Evolutionary conservation across 345 rosid genomes (phyloP).

Genomic region (Euphorbia lathyris): DNA sequence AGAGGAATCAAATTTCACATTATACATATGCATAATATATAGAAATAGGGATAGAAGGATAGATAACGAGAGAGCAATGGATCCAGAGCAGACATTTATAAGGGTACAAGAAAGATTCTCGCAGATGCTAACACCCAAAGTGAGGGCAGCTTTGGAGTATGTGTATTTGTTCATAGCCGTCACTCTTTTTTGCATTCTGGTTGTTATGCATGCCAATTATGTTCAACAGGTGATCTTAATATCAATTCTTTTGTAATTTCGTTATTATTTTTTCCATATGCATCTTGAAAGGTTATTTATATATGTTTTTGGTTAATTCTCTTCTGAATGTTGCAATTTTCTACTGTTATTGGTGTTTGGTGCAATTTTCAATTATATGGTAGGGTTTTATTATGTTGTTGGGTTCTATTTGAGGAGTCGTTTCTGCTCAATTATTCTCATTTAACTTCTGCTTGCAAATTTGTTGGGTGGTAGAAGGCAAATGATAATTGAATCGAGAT

Average conservation of each 20-base stretch:
- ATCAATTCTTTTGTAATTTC: not conserved
- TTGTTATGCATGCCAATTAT: conserved; percentile 99
- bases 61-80: conserved; percentile 46
- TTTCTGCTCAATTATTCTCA: not conserved
- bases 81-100: conserved; percentile 97
- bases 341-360: not conserved
- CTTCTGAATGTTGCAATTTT: not conserved
- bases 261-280: not conserved
- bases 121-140: conserved; percentile 73
- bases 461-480: not conserved
- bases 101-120: conserved; percentile 94
- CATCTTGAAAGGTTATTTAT: not conserved
- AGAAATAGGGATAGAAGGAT: not conserved
- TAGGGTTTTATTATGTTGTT: not conserved
- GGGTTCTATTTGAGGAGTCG: not conserved
- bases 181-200: conserved; percentile 85
- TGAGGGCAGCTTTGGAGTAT: conserved; percentile 85
- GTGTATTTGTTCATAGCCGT: conserved; percentile 69
- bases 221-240: conserved; percentile 70
- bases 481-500: not conserved
- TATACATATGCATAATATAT: not conserved
- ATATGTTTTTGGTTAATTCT: not conserved
- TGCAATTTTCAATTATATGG: not conserved
- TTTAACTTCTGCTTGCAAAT: not conserved
- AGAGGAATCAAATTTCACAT: not conserved